phyloP scores from a whole-genome alignment of 495 filamentous ascomycete species.

The Podospora australis region DNA sequence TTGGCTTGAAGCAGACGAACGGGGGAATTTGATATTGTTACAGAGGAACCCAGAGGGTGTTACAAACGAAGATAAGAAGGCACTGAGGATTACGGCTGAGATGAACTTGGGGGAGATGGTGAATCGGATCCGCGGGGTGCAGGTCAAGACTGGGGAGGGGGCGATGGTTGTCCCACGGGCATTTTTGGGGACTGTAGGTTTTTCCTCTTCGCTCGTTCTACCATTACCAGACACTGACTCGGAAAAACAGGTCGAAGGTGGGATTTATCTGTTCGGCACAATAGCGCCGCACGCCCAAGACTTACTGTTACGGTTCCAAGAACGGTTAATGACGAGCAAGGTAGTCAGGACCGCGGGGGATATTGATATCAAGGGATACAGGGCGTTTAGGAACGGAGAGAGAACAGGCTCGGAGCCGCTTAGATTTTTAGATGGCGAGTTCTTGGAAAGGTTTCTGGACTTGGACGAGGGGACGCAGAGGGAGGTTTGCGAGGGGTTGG shows the following conservation, averaged over 20 bases:
- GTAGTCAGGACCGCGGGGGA: conserved; percentile 59
- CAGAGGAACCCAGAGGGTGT: conserved; percentile 64
- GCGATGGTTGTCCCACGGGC: conserved; percentile 72
- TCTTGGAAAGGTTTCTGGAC: conserved; percentile 80
- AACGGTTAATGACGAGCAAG: conserved; percentile 52
- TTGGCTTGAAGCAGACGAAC: conserved; percentile 74
- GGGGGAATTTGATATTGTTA: conserved; percentile 81
- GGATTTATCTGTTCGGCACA: conserved; percentile 80
- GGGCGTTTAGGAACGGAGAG: conserved; percentile 67
- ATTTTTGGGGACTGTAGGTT: conserved; percentile 80
- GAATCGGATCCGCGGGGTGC: conserved; percentile 61
- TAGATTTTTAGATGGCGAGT: conserved; percentile 87
- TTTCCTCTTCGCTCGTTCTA: too few species aligned
- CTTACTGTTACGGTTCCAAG: conserved; percentile 78
- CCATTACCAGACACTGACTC: neutral
- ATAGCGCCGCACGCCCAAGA: conserved; percentile 65
- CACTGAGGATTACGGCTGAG: conserved; percentile 70
- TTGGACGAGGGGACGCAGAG: conserved; percentile 56
- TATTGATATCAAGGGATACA: conserved; percentile 68
- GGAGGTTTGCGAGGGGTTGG: conserved; percentile 56
- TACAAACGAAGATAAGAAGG: conserved; percentile 61
- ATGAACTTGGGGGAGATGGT: conserved; percentile 87
- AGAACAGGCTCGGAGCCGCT: conserved; percentile 68
- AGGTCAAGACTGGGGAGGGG: conserved; percentile 51
- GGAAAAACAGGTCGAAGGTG: conserved; percentile 69